A percentile compares a stretch with the other conserved stretches of the same genome.
Evolutionary conservation across 352 stramenopile genomes (phyloP).

Genomic region (Phytophthora lateralis): DNA sequence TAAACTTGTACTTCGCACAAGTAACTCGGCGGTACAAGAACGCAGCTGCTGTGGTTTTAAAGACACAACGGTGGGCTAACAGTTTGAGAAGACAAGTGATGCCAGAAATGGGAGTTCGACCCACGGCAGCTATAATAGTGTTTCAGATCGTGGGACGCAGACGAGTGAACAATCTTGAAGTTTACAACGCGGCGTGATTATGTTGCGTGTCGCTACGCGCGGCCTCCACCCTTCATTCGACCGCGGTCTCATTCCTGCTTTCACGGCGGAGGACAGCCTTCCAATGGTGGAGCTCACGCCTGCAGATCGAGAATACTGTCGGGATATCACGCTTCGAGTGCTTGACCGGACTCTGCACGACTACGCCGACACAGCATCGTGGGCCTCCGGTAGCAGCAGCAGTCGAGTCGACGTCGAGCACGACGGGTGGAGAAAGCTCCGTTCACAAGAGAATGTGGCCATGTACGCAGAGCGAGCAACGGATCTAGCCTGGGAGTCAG

Average conservation of each 20-base stretch:
- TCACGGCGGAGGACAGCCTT: background rate
- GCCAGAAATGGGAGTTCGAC: no score
- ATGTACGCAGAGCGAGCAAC: constrained; percentile 17
- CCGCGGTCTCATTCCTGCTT: constrained; percentile 6
- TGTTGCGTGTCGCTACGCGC: background rate
- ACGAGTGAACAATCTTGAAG: constrained; percentile 6
- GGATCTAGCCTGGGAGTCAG: constrained; percentile 9
- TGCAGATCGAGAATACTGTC: constrained; percentile 20
- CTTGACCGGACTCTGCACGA: constrained; percentile 24
- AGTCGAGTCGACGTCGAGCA: constrained; percentile 6
- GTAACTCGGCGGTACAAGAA: no score
- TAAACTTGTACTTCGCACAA: no score
- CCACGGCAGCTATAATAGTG: background rate
- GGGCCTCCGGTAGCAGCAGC: constrained; percentile 8
- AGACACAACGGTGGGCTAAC: no score
- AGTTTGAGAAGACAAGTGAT: no score
- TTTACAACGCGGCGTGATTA: no score
- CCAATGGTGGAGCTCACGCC: constrained; percentile 11
- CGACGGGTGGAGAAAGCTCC: constrained; percentile 19
- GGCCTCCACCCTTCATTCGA: constrained; percentile 4
- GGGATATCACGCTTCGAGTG: constrained; percentile 16
- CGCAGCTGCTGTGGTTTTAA: no score
- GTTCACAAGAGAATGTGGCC: constrained; percentile 16
- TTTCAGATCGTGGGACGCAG: no score
- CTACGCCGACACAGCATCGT: constrained; percentile 25